Percentiles rank a stretch among this genome's conserved stretches.
Evolutionary conservation across 768 basidiomycete genomes (phyloP).

Genomic region (Podaxis sp.): DNA sequence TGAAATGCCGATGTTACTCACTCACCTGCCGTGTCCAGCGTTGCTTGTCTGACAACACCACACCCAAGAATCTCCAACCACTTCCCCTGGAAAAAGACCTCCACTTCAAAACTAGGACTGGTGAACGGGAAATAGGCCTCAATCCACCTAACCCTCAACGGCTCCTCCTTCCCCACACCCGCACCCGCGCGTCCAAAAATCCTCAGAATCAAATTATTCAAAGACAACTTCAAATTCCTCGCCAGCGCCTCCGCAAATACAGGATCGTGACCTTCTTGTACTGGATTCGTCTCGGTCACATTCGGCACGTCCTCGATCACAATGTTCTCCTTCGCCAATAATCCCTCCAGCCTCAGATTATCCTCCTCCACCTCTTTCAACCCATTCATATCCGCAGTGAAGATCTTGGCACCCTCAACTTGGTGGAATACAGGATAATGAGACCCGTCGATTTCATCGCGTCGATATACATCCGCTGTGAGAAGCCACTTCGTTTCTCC

Average conservation of each 20-base stretch:
- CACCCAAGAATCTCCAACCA: conserved; percentile 97
- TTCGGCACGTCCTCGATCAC: conserved; percentile 85
- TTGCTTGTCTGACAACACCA: conserved; percentile 89
- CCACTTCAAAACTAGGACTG: conserved; percentile 96
- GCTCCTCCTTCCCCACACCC: conserved; percentile 51
- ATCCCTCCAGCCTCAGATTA: conserved; percentile 58
- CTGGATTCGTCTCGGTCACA: conserved; percentile 74
- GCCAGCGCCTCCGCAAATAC: conserved; percentile 69
- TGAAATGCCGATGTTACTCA: conserved; percentile 26
- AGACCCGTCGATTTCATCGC: conserved; percentile 96
- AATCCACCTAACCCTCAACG: conserved; percentile 92
- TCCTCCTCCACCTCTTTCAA: conserved; percentile 69
- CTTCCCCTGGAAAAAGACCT: conserved; percentile 93
- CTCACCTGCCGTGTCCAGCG: conserved; percentile 84
- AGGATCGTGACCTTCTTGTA: conserved; percentile 77
- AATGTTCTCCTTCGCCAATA: conserved; percentile 73
- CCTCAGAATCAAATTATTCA: conserved; percentile 82
- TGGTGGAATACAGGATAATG: conserved; percentile 99
- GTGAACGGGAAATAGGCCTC: conserved; percentile 99
- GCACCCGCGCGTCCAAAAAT: conserved; percentile 70
- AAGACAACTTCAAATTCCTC: conserved; percentile 84
- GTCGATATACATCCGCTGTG: conserved; percentile 94
- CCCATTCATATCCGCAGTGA: conserved; percentile 55
- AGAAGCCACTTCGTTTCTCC: conserved; percentile 86
- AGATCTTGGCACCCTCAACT: conserved; percentile 91